These are phyloP conservation scores for Kregervanrija delftensis DNA, from an alignment of 805 yeast species.

Conservation along the genomic window DNA sequence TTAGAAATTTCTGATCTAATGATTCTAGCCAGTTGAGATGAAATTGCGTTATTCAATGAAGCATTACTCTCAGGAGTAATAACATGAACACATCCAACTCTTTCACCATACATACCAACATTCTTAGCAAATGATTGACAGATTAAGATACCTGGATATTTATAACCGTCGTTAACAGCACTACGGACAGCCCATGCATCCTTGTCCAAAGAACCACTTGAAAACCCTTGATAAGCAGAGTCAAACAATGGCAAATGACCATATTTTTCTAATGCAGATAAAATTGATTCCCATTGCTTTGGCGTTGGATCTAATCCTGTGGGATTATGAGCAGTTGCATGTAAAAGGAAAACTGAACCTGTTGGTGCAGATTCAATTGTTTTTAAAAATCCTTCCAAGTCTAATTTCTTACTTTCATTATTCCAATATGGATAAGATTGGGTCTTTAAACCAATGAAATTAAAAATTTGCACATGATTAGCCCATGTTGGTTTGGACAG, in stretches of 20 bases:
- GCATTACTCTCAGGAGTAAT: slow-evolving; percentile 42
- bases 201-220: slow-evolving; percentile 74
- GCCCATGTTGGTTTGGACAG: slow-evolving; percentile 96
- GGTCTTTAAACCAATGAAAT: slow-evolving; percentile 58
- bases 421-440: slow-evolving; percentile 85
- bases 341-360: slow-evolving; percentile 78
- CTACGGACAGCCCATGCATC: slow-evolving; percentile 81
- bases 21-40: slow-evolving; percentile 68
- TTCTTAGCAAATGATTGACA: slow-evolving; percentile 97
- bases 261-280: slow-evolving; percentile 50
- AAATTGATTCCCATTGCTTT: slow-evolving; percentile 72
- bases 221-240: slow-evolving; percentile 96
- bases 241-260: slow-evolving; percentile 82
- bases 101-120: slow-evolving; percentile 95
- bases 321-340: slow-evolving; percentile 97
- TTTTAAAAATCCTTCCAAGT: slow-evolving; percentile 58
- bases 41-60: slow-evolving; percentile 47
- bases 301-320: slow-evolving; percentile 91
- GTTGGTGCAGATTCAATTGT: slow-evolving; percentile 60
- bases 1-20: slow-evolving; percentile 84
- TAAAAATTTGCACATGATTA: slow-evolving; percentile 82
- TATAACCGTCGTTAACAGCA: slow-evolving; percentile 44
- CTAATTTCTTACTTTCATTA: slow-evolving; percentile 57
- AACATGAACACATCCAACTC: slow-evolving; percentile 89
- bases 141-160: slow-evolving; percentile 53